Conservation (phyloP, 306 rosid genomes). For the Cucurbita ficifolia region DNA sequence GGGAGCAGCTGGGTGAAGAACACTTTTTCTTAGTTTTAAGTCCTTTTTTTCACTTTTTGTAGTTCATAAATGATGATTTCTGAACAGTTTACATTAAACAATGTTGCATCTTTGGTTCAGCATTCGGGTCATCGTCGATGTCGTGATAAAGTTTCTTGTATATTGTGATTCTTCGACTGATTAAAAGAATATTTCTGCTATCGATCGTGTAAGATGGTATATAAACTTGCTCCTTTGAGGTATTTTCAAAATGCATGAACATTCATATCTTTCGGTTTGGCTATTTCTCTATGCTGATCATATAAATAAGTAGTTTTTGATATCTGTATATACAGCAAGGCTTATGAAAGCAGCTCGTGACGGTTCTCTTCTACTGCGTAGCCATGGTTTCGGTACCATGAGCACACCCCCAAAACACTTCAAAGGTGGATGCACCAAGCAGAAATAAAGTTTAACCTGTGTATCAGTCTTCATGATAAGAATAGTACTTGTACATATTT, state of each 20-base stretch:
- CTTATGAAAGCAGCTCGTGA: neutral
- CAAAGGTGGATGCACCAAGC: conserved; percentile 13
- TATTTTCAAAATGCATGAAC: neutral
- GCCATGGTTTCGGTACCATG: conserved; percentile 8
- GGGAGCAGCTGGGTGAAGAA: neutral
- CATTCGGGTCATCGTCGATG: neutral
- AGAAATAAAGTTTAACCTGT: conserved; percentile 5
- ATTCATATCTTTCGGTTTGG: neutral
- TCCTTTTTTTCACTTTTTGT: neutral
- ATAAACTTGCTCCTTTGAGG: neutral
- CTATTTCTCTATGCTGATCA: neutral
- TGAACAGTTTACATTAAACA: neutral
- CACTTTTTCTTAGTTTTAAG: no score
- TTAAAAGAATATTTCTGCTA: neutral
- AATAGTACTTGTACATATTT: conserved; percentile 4
- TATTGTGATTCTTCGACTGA: neutral
- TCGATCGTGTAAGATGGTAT: neutral
- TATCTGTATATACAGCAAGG: conserved; percentile 1
- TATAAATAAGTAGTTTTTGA: neutral
- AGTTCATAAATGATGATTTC: neutral
- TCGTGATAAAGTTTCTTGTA: neutral
- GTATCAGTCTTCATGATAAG: neutral
- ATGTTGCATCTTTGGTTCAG: neutral
- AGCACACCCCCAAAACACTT: conserved; percentile 10
- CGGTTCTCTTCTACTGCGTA: neutral